Conservation (phyloP, 2,329 filamentous ascomycete genomes). For the Pseudopithomyces maydicus region DNA sequence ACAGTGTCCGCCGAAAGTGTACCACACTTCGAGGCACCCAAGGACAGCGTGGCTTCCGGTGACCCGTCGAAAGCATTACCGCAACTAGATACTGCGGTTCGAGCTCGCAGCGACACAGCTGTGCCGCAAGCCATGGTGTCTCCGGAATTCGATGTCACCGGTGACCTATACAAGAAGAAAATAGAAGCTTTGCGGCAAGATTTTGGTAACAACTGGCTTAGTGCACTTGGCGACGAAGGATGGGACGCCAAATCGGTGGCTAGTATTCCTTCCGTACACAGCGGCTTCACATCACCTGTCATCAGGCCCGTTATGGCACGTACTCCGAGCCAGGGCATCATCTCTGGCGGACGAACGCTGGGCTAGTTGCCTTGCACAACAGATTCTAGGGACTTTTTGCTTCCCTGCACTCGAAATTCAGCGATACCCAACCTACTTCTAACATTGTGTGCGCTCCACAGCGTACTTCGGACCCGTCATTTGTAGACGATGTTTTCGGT, state of each 20-base stretch:
- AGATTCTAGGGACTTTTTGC: not conserved
- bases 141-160: slow-evolving; percentile 67
- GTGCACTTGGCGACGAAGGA: slow-evolving; percentile 78
- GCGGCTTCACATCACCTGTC: slow-evolving; percentile 35
- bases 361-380: slow-evolving; percentile 28
- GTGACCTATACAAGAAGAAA: slow-evolving; percentile 83
- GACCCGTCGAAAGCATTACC: slow-evolving; percentile 40
- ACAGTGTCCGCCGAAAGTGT: slow-evolving; percentile 20
- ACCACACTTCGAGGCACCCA: slow-evolving; percentile 35
- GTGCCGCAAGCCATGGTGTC: slow-evolving; percentile 18
- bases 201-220: slow-evolving; percentile 86
- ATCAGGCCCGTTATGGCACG: slow-evolving; percentile 38
- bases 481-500: slow-evolving; percentile 1
- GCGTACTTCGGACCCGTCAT: not conserved
- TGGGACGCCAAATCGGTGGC: slow-evolving; percentile 50
- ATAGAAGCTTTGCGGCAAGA: slow-evolving; percentile 85
- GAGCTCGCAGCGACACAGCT: slow-evolving; percentile 16
- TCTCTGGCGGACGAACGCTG: slow-evolving; percentile 45
- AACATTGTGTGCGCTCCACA: slow-evolving; percentile 15
- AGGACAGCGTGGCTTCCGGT: slow-evolving; percentile 21
- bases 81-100: slow-evolving; percentile 36
- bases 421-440: slow-evolving; percentile 43
- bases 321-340: slow-evolving; percentile 46
- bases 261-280: slow-evolving; percentile 38
- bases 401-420: slow-evolving; percentile 9